Percentiles rank a stretch among this genome's conserved stretches.
These are phyloP conservation scores for Vachellia pachyceras DNA, from an alignment of 306 rosid species.

Conservation along the genomic window DNA sequence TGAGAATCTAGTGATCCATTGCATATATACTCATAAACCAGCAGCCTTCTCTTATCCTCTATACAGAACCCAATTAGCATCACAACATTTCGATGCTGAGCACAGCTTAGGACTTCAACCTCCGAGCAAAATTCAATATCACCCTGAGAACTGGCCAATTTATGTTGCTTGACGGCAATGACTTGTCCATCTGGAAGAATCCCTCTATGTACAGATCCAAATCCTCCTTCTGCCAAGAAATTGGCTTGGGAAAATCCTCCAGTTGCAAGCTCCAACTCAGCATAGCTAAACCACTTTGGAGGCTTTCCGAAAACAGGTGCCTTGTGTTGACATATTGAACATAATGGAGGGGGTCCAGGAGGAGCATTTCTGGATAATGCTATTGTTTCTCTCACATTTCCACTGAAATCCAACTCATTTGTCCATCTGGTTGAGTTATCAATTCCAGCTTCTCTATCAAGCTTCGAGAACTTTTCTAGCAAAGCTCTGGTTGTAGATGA, in stretches of 20 bases:
- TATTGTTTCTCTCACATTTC: conserved; percentile 88
- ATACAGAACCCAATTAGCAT: conserved; percentile 97
- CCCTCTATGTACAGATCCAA: conserved; percentile 97
- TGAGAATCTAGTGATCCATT: conserved; percentile 94
- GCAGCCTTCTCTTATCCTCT: conserved; percentile 90
- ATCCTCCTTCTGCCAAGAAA: conserved; percentile 99
- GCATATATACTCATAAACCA: conserved; percentile 97
- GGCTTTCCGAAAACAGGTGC: conserved; percentile 99
- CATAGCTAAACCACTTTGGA: conserved; percentile 93
- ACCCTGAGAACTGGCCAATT: conserved; percentile 98
- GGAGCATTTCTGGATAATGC: conserved; percentile 85
- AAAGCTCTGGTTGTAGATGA: conserved; percentile 64
- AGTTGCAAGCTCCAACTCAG: conserved; percentile 92
- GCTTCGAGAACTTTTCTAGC: conserved; percentile 65
- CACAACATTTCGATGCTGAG: conserved; percentile 97
- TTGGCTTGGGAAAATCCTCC: conserved; percentile 96
- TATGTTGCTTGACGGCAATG: conserved; percentile 98
- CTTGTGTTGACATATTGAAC: conserved; percentile 98
- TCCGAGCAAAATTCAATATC: conserved; percentile 95
- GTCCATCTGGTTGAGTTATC: conserved; percentile 58
- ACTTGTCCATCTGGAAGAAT: conserved; percentile 94
- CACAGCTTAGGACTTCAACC: conserved; percentile 98
- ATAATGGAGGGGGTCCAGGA: conserved; percentile 92
- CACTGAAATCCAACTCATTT: conserved; percentile 66
- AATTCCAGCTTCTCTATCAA: conserved; percentile 68